phyloP scores from a whole-genome alignment of 192 early-diverging fungal species.

The Coemansia sp. region DNA sequence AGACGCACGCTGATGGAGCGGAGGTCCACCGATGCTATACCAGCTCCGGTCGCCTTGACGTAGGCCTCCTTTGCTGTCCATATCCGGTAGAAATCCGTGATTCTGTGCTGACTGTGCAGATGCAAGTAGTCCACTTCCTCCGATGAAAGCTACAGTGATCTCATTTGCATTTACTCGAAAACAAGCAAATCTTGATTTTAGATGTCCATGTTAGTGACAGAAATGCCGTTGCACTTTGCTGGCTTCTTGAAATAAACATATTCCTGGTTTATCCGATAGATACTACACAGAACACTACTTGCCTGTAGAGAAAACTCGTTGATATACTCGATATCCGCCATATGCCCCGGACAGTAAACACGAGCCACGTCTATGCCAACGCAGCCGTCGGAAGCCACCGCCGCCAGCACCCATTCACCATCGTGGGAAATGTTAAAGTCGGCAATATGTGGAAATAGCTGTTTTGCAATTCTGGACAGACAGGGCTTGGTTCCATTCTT shows the following conservation, averaged over 20 bases:
- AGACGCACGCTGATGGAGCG: constrained; percentile 18
- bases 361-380: constrained; percentile 43
- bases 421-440: constrained; percentile 54
- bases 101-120: neutral
- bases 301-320: constrained; percentile 26
- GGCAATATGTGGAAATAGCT: neutral
- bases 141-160: constrained; percentile 28
- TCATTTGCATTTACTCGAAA: too few relatives aligned
- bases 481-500: constrained; percentile 25
- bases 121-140: constrained; percentile 18
- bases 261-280: too few relatives aligned
- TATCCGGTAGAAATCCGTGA: constrained; percentile 39
- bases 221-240: too few relatives aligned
- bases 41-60: constrained; percentile 35
- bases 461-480: constrained; percentile 1
- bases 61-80: constrained; percentile 53
- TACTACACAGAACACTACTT: constrained; percentile 14
- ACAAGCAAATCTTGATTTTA: too few relatives aligned
- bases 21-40: constrained; percentile 23
- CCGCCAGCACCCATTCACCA: constrained; percentile 37
- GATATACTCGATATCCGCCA: constrained; percentile 24
- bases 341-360: constrained; percentile 13
- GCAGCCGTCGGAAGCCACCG: constrained; percentile 8
- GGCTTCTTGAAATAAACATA: too few relatives aligned
- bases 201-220: too few relatives aligned